These are phyloP conservation scores for Taphrina populina DNA, from an alignment of 1,139 yeast species.

Conservation along the genomic window DNA sequence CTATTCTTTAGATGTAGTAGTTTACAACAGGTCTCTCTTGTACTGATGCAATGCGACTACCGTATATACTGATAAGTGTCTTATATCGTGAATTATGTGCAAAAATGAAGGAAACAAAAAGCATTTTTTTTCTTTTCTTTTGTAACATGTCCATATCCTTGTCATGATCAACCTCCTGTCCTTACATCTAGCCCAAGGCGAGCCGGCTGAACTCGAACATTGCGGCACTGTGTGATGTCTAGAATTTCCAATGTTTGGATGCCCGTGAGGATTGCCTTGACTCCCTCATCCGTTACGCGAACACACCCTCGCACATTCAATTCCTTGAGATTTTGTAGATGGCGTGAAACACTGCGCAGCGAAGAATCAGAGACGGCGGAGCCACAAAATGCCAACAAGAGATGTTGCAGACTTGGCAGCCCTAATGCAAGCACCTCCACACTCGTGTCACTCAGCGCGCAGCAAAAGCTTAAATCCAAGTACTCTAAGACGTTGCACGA, in stretches of 20 bases:
- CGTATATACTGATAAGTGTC: too few species aligned
- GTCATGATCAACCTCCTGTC: conserved; percentile 13
- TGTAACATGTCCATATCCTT: too few species aligned
- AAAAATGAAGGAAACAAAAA: too few species aligned
- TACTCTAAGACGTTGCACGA: conserved; percentile 59
- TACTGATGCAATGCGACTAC: too few species aligned
- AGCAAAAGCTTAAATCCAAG: conserved; percentile 68
- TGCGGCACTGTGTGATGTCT: conserved; percentile 68
- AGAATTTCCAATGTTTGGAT: conserved; percentile 56
- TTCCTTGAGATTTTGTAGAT: conserved; percentile 52
- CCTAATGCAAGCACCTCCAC: conserved; percentile 65
- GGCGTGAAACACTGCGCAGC: conserved; percentile 60
- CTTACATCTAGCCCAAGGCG: conserved; percentile 6
- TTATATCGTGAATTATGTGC: too few species aligned
- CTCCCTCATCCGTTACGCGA: conserved; percentile 72
- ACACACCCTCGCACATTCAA: conserved; percentile 66
- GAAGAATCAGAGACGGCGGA: conserved; percentile 76
- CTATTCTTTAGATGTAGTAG: too few species aligned
- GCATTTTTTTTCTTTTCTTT: too few species aligned
- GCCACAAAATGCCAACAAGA: conserved; percentile 72
- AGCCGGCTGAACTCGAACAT: conserved; percentile 45
- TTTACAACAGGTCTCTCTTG: too few species aligned
- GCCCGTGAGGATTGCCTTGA: conserved; percentile 62
- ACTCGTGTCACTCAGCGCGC: conserved; percentile 68
- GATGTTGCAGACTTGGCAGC: conserved; percentile 55